These are phyloP conservation scores for Ilex aquifolium DNA, from an alignment of 257 asterid genomes.

Conservation along the genomic window DNA sequence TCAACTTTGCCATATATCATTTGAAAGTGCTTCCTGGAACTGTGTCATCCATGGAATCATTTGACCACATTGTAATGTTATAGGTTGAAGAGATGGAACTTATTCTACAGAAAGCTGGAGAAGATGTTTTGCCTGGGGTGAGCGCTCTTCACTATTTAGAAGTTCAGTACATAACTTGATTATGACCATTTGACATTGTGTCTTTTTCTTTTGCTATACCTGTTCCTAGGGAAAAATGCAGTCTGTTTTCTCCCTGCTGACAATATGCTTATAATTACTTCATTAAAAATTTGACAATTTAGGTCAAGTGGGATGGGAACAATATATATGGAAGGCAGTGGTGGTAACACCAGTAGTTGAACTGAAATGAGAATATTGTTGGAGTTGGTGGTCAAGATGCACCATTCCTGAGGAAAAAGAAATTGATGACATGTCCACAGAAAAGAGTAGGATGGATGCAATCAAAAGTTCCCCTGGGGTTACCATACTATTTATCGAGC, in stretches of 20 bases:
- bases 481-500: too few species aligned
- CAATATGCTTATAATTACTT: too few species aligned
- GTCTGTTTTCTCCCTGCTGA: neutral
- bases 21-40: slow-evolving; percentile 7
- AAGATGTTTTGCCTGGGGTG: slow-evolving; percentile 82
- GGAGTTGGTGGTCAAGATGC: neutral
- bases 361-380: neutral
- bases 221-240: neutral
- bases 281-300: too few species aligned
- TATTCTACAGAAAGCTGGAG: slow-evolving; percentile 64
- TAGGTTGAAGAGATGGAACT: slow-evolving; percentile 88
- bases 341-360: neutral
- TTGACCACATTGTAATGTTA: slow-evolving; percentile 7
- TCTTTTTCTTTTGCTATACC: too few species aligned
- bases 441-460: too few species aligned
- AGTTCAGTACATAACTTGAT: too few species aligned
- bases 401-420: neutral
- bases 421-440: too few species aligned
- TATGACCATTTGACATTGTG: too few species aligned
- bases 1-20: slow-evolving; percentile 16
- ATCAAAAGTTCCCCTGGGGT: too few species aligned
- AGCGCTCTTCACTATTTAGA: slow-evolving; percentile 7
- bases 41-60: slow-evolving; percentile 3
- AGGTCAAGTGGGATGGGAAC: too few species aligned
- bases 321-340: neutral